Evolutionary conservation across 768 basidiomycete species (phyloP).

Genomic region (Lactarius sanguifluus): DNA sequence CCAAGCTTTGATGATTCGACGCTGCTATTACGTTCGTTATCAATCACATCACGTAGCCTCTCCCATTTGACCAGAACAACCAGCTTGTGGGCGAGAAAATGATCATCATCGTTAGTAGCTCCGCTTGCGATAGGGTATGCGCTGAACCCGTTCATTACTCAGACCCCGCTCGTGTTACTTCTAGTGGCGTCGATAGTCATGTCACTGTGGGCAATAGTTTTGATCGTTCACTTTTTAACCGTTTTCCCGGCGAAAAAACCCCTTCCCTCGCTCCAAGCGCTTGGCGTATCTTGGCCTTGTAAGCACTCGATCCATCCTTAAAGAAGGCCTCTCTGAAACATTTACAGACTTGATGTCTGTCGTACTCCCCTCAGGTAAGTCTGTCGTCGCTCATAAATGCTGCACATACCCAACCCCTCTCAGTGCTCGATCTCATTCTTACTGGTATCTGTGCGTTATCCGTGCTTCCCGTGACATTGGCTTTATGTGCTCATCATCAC

Average conservation of each 20-base stretch:
- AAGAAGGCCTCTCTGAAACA: background rate
- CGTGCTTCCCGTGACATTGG: background rate
- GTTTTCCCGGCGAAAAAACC: too few relatives aligned
- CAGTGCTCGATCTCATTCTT: background rate
- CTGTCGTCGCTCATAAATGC: background rate
- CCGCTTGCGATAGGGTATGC: background rate
- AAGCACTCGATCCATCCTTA: background rate
- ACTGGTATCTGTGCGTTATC: background rate
- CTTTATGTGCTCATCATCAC: background rate
- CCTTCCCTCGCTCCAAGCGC: background rate
- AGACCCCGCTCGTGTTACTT: slow-evolving; percentile 14
- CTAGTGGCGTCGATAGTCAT: slow-evolving; percentile 1
- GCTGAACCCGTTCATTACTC: slow-evolving; percentile 1
- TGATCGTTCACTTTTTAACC: background rate
- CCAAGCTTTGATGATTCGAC: slow-evolving; percentile 18
- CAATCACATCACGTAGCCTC: background rate
- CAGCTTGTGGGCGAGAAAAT: slow-evolving; percentile 11
- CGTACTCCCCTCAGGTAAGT: background rate
- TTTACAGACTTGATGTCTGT: slow-evolving; percentile 1
- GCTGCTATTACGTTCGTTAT: slow-evolving; percentile 21
- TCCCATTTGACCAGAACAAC: background rate
- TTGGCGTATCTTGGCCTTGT: slow-evolving; percentile 13
- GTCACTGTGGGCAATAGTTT: background rate
- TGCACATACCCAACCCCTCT: background rate
- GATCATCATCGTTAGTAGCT: slow-evolving; percentile 14